Conservation (phyloP, 129 eudicot genomes). For the Lonicera japonica region DNA sequence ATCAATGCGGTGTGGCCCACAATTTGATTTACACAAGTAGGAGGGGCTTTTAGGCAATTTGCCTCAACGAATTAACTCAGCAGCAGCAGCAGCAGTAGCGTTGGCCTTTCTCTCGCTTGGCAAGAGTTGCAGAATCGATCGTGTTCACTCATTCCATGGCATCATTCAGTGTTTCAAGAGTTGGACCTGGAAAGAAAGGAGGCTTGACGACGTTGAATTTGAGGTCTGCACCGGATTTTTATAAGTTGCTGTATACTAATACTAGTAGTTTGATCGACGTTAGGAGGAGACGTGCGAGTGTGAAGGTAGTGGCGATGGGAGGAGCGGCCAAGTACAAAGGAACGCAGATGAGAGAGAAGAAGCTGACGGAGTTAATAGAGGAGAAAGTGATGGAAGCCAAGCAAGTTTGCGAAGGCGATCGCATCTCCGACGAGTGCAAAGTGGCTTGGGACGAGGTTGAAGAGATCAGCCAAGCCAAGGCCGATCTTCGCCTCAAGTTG, state of each 20-base stretch:
- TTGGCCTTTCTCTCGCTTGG: too few species aligned
- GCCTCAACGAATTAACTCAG: too few species aligned
- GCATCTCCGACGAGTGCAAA: slow-evolving; percentile 38
- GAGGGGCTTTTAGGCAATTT: too few species aligned
- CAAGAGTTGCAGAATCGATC: too few species aligned
- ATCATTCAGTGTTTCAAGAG: slow-evolving; percentile 8
- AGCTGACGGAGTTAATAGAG: slow-evolving; percentile 43
- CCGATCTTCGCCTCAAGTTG: slow-evolving; percentile 38
- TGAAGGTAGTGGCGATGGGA: slow-evolving; percentile 4
- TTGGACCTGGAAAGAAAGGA: too few species aligned
- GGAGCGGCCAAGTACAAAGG: slow-evolving; percentile 42
- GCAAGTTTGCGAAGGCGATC: slow-evolving; percentile 33
- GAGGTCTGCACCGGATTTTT: slow-evolving; percentile 18
- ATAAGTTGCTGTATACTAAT: slow-evolving; percentile 3
- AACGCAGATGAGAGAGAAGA: slow-evolving; percentile 43
- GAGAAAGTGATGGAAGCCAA: slow-evolving; percentile 37
- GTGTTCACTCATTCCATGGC: not conserved
- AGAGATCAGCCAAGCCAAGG: slow-evolving; percentile 42
- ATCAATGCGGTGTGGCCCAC: too few species aligned
- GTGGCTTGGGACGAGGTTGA: slow-evolving; percentile 59
- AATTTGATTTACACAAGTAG: too few species aligned
- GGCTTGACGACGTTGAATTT: slow-evolving; percentile 1
- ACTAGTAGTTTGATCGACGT: slow-evolving; percentile 1
- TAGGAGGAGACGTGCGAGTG: not conserved
- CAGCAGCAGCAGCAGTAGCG: too few species aligned